These are phyloP conservation scores for Botrytis byssoidea DNA, from an alignment of 2,329 filamentous ascomycete species.

Conservation along the genomic window DNA sequence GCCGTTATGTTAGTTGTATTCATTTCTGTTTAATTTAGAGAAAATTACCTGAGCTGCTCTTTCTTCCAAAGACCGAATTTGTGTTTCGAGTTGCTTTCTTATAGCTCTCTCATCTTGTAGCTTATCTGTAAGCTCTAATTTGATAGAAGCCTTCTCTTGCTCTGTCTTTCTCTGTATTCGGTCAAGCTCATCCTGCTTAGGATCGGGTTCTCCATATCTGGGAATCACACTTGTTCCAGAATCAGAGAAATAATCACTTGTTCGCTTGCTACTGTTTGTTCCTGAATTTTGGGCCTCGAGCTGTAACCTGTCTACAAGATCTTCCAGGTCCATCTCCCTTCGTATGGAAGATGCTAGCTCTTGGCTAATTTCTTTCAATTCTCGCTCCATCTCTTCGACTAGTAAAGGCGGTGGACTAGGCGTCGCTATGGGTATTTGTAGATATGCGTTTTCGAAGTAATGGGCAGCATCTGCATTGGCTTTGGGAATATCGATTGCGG, in stretches of 20 bases:
- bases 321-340: slow-evolving; percentile 94
- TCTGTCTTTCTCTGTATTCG: slow-evolving; percentile 79
- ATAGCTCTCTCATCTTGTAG: slow-evolving; percentile 81
- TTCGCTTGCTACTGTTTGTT: slow-evolving; percentile 61
- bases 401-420: slow-evolving; percentile 48
- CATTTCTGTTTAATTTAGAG: slow-evolving; percentile 21
- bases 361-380: slow-evolving; percentile 87
- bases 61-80: slow-evolving; percentile 79
- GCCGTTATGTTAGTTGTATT: slow-evolving; percentile 25
- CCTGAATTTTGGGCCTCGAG: slow-evolving; percentile 63
- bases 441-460: slow-evolving; percentile 37
- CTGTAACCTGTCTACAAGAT: slow-evolving; percentile 85
- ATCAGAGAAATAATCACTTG: slow-evolving; percentile 97
- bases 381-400: slow-evolving; percentile 88
- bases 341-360: slow-evolving; percentile 92
- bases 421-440: slow-evolving; percentile 37
- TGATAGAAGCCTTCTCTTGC: slow-evolving; percentile 85
- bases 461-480: slow-evolving; percentile 44
- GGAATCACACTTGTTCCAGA: slow-evolving; percentile 82
- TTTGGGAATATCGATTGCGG: slow-evolving; percentile 38
- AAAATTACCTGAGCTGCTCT: slow-evolving; percentile 63
- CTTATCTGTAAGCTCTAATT: slow-evolving; percentile 79
- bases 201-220: slow-evolving; percentile 63
- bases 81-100: slow-evolving; percentile 74
- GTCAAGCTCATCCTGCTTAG: slow-evolving; percentile 70